Conservation (phyloP, 2,329 filamentous ascomycete species). For the Talaromyces albobiverticillius region DNA sequence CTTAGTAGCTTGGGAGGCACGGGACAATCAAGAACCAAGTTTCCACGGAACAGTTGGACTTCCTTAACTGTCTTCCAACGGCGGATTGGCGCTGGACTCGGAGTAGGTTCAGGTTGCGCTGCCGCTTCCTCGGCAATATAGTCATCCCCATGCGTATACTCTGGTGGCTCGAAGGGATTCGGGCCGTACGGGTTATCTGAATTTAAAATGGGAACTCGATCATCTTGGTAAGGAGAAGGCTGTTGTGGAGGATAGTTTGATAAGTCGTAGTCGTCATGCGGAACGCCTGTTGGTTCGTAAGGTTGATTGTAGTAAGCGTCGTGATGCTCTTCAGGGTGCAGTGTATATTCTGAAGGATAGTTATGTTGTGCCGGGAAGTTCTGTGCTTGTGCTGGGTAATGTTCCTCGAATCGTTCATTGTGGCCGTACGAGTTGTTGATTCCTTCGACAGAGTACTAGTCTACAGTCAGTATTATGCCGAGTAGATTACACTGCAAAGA, state of each 20-base stretch:
- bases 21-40: conserved; percentile 93
- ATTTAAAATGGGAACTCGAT: conserved; percentile 72
- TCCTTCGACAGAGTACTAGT: conserved; percentile 68
- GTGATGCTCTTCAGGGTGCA: conserved; percentile 82
- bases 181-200: conserved; percentile 62
- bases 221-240: conserved; percentile 63
- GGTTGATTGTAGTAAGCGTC: conserved; percentile 82
- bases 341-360: conserved; percentile 60
- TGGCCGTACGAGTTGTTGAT: conserved; percentile 62
- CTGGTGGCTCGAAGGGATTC: conserved; percentile 61
- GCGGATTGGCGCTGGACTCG: conserved; percentile 64
- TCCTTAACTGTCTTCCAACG: conserved; percentile 99
- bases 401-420: conserved; percentile 58
- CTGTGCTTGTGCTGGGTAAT: conserved; percentile 28
- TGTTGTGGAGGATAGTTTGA: conserved; percentile 51
- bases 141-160: conserved; percentile 38
- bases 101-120: conserved; percentile 24
- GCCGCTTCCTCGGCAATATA: conserved; percentile 41
- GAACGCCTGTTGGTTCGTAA: conserved; percentile 65
- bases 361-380: conserved; percentile 47
- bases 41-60: conserved; percentile 94
- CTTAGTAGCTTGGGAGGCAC: conserved; percentile 85
- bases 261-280: conserved; percentile 56
- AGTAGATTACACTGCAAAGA: not conserved
- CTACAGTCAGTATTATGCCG: not conserved